These are phyloP conservation scores for Fusarium devonianum DNA, from an alignment of 2,329 filamentous ascomycete species.

Conservation along the genomic window DNA sequence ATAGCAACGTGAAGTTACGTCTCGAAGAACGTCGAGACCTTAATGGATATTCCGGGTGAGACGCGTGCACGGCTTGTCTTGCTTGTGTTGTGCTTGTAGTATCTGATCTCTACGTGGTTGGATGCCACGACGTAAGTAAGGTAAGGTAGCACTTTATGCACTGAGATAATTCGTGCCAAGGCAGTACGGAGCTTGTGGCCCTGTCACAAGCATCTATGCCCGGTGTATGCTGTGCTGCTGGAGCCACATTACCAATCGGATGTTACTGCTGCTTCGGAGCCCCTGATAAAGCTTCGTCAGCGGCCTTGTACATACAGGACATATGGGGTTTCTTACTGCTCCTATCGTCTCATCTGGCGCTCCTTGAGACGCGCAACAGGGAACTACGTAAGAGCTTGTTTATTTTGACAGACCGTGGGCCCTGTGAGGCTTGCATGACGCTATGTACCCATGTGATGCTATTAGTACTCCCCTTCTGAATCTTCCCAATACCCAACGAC, in stretches of 20 bases:
- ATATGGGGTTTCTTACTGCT: neutral
- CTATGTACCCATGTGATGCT: too few species aligned
- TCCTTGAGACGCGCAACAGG: slow-evolving; percentile 4
- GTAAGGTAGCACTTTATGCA: too few species aligned
- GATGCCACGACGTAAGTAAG: slow-evolving; percentile 21
- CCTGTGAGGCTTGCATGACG: slow-evolving; percentile 22
- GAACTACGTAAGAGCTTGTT: slow-evolving; percentile 1
- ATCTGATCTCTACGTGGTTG: slow-evolving; percentile 15
- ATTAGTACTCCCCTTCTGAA: too few species aligned
- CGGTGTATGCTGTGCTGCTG: too few species aligned
- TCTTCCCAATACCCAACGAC: slow-evolving; percentile 9
- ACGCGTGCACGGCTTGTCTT: slow-evolving; percentile 29
- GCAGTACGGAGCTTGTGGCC: too few species aligned
- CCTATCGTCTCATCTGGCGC: neutral
- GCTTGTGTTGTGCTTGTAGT: slow-evolving; percentile 11
- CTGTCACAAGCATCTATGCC: too few species aligned
- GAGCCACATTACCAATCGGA: too few species aligned
- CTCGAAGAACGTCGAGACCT: slow-evolving; percentile 19
- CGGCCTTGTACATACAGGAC: too few species aligned
- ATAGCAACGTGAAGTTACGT: too few species aligned
- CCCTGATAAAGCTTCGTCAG: neutral
- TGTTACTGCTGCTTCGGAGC: too few species aligned
- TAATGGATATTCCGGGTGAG: slow-evolving; percentile 22
- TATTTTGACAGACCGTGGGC: slow-evolving; percentile 3
- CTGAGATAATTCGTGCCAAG: too few species aligned